Evolutionary conservation across 768 basidiomycete genomes (phyloP).

Genomic region (Serendipita sp.): DNA sequence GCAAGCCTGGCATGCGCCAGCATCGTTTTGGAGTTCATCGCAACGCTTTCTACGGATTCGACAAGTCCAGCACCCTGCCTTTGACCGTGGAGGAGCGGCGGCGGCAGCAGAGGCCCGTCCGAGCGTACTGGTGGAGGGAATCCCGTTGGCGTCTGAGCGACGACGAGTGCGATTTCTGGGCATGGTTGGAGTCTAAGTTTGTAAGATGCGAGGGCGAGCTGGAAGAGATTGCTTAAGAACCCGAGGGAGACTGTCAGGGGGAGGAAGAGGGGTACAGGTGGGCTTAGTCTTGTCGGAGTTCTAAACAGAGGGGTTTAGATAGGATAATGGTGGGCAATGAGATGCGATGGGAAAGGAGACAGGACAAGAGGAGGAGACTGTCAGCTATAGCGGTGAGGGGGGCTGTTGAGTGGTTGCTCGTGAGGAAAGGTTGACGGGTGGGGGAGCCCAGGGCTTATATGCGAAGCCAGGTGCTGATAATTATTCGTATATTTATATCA

Average conservation of each 20-base stretch:
- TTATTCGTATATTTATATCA: background rate
- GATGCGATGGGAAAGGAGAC: no score
- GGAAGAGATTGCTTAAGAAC: no score
- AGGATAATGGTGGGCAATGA: no score
- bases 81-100: background rate
- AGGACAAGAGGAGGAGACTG: no score
- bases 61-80: slow-evolving; percentile 65
- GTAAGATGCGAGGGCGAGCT: no score
- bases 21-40: slow-evolving; percentile 50
- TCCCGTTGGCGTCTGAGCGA: background rate
- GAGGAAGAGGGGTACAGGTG: background rate
- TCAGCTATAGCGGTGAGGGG: no score
- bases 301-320: background rate
- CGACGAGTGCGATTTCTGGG: background rate
- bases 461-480: background rate
- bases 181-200: background rate
- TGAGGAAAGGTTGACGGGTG: background rate
- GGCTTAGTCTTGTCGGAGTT: background rate
- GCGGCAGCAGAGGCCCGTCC: background rate
- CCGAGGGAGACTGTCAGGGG: background rate
- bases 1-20: slow-evolving; percentile 59
- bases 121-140: no score
- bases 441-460: background rate
- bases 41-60: slow-evolving; percentile 78
- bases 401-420: no score